Base-by-base conservation (phyloP, 768 basidiomycete species). In the Russula virescens region DNA sequence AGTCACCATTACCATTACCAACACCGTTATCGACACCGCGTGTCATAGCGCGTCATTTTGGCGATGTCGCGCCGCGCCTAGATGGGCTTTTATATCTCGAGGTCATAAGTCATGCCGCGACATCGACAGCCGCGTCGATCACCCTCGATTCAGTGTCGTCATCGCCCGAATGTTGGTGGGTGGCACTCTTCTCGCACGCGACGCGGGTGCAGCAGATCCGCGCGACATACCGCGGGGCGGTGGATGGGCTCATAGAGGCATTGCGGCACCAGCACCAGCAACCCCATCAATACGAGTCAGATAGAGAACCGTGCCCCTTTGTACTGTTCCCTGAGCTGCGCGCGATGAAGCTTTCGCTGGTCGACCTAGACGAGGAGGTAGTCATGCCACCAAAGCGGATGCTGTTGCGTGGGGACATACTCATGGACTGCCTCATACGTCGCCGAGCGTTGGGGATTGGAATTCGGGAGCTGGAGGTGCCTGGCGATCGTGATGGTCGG, bases 281-380 rank as follows among this genome's bases (percentile, higher is more conserved):
- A 11, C 43, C 11, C 8, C 38, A 31, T 16, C 18, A 8, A 5
- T 26, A n/a, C 19, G 16, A 19, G 19, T 38, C 38, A 11, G 38
- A 11, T 5, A 5, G 13, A 38, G 2, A 11, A 14, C 38, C 38
- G 38, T 11, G 10, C 6, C 38, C 13, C 38, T 2, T 14, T 5
- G 38, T 19, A 2, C 9, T 40, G 23, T 23, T 48, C 19, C 60
- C 60, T 5, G 19, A 40, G 4, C 40, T 55, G 26, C 26, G 53
- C 52, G 28, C 46, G 19, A 21, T 61, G 26, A 55, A 55, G 25
- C 53, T 55, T 21, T 31, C 47, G n/a, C 18, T 61, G 25, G 60
- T 55, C 38, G 54, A 55, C 26, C n/a, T 55, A 16, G 60, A 55
- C 45, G 60, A 61, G 46, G 60, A 61, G 46, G 34, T 14, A 5